These are phyloP conservation scores for Pholiota conissans DNA, from an alignment of 768 basidiomycete species.

Conservation along the genomic window DNA sequence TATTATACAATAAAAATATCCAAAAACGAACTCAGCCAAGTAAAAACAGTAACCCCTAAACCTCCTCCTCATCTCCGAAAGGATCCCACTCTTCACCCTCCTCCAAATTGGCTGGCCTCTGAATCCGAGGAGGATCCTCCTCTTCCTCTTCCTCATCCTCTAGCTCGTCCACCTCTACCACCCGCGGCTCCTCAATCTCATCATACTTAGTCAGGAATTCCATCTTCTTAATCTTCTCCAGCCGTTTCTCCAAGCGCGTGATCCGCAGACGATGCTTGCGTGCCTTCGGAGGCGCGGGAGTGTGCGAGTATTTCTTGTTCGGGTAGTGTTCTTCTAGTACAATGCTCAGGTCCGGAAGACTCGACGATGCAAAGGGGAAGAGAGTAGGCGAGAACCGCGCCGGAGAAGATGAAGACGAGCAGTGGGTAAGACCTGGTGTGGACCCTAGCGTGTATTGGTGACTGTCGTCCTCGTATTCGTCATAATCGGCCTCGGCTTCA, in stretches of 20 bases:
- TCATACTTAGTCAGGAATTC: constrained; percentile 31
- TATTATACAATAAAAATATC: not conserved
- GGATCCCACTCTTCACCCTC: constrained; percentile 26
- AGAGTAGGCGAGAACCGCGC: constrained; percentile 7
- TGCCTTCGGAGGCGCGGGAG: constrained; percentile 41
- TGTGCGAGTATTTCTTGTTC: constrained; percentile 31
- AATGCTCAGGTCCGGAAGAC: constrained; percentile 11
- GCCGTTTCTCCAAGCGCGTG: constrained; percentile 22
- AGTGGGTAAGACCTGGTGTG: constrained; percentile 21
- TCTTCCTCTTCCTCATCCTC: constrained; percentile 13
- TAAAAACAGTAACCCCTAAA: no score
- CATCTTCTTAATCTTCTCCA: constrained; percentile 31
- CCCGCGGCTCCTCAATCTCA: constrained; percentile 21
- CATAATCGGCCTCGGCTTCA: constrained; percentile 6
- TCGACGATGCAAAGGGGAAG: constrained; percentile 13
- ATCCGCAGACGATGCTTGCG: constrained; percentile 37
- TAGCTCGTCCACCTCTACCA: constrained; percentile 15
- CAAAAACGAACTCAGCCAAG: no score
- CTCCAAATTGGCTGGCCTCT: constrained; percentile 1
- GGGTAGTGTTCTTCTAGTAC: constrained; percentile 23
- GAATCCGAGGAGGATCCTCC: no score
- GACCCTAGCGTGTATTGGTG: constrained; percentile 9
- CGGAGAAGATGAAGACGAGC: constrained; percentile 8
- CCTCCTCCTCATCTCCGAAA: constrained; percentile 30
- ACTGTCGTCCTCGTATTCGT: not conserved